Base-by-base conservation (phyloP, 2,329 filamentous ascomycete genomes). In the Ambrosiella beaveri region DNA sequence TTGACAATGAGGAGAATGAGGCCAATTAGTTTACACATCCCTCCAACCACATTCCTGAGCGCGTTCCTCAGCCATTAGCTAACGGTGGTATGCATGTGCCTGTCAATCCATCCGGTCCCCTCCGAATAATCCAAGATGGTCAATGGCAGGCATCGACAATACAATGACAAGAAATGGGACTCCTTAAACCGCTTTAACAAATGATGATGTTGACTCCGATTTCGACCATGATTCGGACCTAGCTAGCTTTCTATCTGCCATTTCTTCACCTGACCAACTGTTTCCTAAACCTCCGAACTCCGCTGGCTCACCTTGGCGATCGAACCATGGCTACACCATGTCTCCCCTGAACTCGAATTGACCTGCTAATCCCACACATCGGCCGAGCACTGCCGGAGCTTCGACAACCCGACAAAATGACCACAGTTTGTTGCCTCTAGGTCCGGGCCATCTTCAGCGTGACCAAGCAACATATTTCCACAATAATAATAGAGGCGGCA, bases 41-140 rank as follows among this genome's bases (percentile, higher is more conserved):
- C 3, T 17, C 44, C 44, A 47, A 15, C 40, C 38, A 55, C 13
- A 15, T 8, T 3, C 27, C 27, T 3, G 13, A 13, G 12, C 15
- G 27, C 37, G 50, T 52, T 36, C 50, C 50, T 11, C 27, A 7
- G 7, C 50, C 27, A 27, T 35, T 52, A 35, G 8, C 11, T 27
- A 13, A 13, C 50, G 36, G 27, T 35, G 50, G 50, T 2, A 37
- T 15, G 12, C 13, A 56, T 19, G 41, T 17, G 3, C 12, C 38
- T 27, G 17, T 67, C 56, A 65, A 64, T 3, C 66, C 66, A 53
- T 35, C 27, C 27, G 19, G 19, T 3, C 47, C 47, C 27, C 11
- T 9, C 65, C 59, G 36, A 62, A 38, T 62, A 56, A 54, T 64
- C 65, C 56, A 7, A 17, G 57, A 7, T 49, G n/a, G 11, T 57